Evolutionary conservation across 2,329 filamentous ascomycete genomes (phyloP), one percentile per base, ranked within the genome.

Genomic region (Metarhizium anisopliae): DNA sequence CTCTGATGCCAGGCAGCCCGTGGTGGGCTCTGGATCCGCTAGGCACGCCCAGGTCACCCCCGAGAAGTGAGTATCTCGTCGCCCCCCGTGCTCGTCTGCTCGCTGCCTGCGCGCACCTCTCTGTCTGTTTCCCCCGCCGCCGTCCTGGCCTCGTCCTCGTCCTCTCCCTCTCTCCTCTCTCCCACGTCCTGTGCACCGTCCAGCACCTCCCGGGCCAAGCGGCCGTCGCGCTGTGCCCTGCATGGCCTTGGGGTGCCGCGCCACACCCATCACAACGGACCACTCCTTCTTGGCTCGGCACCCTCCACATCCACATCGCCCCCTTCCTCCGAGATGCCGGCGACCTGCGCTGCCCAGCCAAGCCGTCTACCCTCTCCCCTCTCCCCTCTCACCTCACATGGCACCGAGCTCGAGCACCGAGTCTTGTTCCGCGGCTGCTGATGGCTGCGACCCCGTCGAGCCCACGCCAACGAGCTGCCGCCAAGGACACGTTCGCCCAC

Each of bases 61-160:
- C 42, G 81, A 84, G 63, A 83, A 83, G 81, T 84, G 72, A 71
- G 80, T 79, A 6, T 16, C 16, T 45, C 20, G 16, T 16, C 18
- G n/a, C n/a, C 42, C 5, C 6, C 16, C 40, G 18, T 45, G 42
- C 6, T 8, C 42, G 6, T 20, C 11, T 10, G 5, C 6, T 7
- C 20, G n/a, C 42, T 45, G 42, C 11, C 42, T 45, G 42, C 42
- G 42, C 42, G 32, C 7, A 7, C 10, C 4, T 6, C 3, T 4
- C 32, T 7, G 6, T 2, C 32, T 11, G 7, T 35, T 11, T 8
- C 32, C 32, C 32, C 10, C 32, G 32, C 35, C 54, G 29, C 55
- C 54, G 58, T 25, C 49, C 53, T 42, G 42, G 38, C 32, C 52
- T 52, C 50, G 30, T 54, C 52, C 47, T 45, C 51, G 40, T 52